Percentiles rank a stretch among this genome's conserved stretches.
Evolutionary conservation across 2,329 filamentous ascomycete species (phyloP).

Genomic region (Fusarium sp.): DNA sequence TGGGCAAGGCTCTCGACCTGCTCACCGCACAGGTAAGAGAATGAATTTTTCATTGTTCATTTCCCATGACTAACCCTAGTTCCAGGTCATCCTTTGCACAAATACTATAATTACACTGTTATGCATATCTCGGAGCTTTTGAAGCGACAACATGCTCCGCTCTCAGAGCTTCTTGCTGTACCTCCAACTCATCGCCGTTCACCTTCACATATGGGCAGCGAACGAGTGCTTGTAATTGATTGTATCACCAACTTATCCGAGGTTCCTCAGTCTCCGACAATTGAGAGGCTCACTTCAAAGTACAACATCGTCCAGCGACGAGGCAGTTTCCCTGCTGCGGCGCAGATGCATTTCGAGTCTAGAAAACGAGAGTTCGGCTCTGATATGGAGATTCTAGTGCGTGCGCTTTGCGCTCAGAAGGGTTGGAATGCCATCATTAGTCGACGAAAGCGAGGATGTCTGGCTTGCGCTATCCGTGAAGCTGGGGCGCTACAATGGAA

Average conservation of each 20-base stretch:
- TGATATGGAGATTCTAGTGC: constrained; percentile 78
- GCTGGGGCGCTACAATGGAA: constrained; percentile 79
- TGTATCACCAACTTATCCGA: constrained; percentile 70
- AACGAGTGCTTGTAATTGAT: constrained; percentile 72
- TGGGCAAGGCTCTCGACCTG: constrained; percentile 62
- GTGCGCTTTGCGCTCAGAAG: constrained; percentile 80
- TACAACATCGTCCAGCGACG: constrained; percentile 54
- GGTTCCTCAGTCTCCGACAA: constrained; percentile 65
- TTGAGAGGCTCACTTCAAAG: constrained; percentile 55
- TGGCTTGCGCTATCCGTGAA: constrained; percentile 82
- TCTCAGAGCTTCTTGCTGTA: constrained; percentile 63
- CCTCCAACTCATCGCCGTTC: constrained; percentile 52
- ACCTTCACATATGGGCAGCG: constrained; percentile 47
- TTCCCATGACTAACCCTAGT: constrained; percentile 28
- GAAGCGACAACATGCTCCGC: constrained; percentile 60
- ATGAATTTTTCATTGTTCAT: background rate
- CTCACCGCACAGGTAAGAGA: constrained; percentile 64
- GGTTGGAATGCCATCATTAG: constrained; percentile 83
- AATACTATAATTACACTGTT: constrained; percentile 72
- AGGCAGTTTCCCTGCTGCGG: constrained; percentile 60
- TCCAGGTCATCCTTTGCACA: constrained; percentile 74
- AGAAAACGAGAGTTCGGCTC: constrained; percentile 72
- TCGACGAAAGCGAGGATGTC: constrained; percentile 75
- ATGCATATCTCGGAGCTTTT: constrained; percentile 73
- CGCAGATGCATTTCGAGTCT: constrained; percentile 71